Conservation (phyloP, 768 basidiomycete species). For the Collybia nuda region DNA sequence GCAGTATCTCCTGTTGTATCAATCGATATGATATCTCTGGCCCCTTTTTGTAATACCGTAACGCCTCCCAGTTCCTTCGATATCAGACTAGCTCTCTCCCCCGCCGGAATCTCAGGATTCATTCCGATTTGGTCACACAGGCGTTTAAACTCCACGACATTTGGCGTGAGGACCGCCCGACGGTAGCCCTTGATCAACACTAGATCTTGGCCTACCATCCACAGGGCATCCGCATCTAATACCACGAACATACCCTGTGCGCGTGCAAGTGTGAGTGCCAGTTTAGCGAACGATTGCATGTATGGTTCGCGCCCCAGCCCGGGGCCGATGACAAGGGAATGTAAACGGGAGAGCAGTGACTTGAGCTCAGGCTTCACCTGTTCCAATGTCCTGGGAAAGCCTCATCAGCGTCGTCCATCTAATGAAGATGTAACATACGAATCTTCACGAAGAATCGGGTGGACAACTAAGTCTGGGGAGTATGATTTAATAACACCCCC, state of each 20-base stretch:
- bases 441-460: conserved; percentile 80
- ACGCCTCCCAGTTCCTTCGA: conserved; percentile 81
- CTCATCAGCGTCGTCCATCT: not conserved
- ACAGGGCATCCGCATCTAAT: conserved; percentile 92
- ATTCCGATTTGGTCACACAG: conserved; percentile 74
- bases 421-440: conserved; percentile 37
- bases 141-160: conserved; percentile 89
- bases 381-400: conserved; percentile 39
- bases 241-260: conserved; percentile 82
- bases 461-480: conserved; percentile 95
- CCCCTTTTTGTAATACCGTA: conserved; percentile 88
- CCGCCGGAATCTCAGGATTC: conserved; percentile 46
- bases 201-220: conserved; percentile 75
- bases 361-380: conserved; percentile 52
- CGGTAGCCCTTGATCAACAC: conserved; percentile 79
- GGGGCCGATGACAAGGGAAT: conserved; percentile 93
- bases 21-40: conserved; percentile 76
- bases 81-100: conserved; percentile 65
- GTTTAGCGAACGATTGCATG: conserved; percentile 82
- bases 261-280: conserved; percentile 73
- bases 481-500: conserved; percentile 95
- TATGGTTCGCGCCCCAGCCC: conserved; percentile 88
- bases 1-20: conserved; percentile 62
- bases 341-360: conserved; percentile 79
- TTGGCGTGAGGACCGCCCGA: conserved; percentile 91